phyloP scores from a whole-genome alignment of 805 yeast species.

The Schizosaccharomyces cryophilus region DNA sequence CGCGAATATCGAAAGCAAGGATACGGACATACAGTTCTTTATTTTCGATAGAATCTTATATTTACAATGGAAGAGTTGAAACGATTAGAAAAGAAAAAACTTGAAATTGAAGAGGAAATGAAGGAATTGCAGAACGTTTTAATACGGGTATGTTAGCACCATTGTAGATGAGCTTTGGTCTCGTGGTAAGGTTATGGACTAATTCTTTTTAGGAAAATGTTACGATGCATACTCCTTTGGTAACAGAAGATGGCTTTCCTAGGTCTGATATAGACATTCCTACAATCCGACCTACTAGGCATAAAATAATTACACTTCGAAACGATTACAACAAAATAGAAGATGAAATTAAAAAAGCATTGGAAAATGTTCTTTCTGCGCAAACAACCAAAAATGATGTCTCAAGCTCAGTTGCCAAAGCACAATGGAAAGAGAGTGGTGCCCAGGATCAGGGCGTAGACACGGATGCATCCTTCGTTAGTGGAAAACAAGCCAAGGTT shows the following conservation, averaged over 20 bases:
- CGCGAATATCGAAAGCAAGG: too few relatives aligned
- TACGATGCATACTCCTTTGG: constrained; percentile 39
- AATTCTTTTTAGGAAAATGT: constrained; percentile 18
- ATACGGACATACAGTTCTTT: too few relatives aligned
- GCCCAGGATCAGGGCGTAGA: background rate
- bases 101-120: background rate
- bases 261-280: constrained; percentile 62
- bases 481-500: background rate
- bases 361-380: background rate
- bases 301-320: background rate
- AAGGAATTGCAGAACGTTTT: background rate
- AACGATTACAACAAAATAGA: background rate
- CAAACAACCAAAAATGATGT: background rate
- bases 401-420: background rate
- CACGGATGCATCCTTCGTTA: background rate
- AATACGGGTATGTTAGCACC: background rate
- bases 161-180: background rate
- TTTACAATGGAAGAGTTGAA: background rate
- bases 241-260: constrained; percentile 64
- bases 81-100: background rate
- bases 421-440: background rate
- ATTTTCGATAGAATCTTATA: background rate
- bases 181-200: background rate
- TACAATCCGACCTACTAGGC: constrained; percentile 12
- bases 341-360: background rate